Evolutionary conservation across 768 basidiomycete species (phyloP), one percentile per base, ranked within the genome.

Genomic region (Jaapia argillacea): DNA sequence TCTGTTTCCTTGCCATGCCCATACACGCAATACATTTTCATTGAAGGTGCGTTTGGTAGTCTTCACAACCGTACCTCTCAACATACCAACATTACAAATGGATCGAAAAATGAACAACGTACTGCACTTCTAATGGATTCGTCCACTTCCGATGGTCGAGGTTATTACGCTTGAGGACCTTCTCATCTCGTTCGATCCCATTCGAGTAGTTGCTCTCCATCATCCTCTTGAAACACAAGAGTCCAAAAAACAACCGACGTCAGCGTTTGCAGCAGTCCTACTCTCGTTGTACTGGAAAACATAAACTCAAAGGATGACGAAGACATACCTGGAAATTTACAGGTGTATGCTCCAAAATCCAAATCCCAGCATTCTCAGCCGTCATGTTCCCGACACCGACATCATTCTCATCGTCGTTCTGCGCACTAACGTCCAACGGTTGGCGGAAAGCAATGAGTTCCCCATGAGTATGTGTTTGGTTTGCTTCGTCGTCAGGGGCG

Each of bases 1-100:
- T 96, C 92, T 0, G 92, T 99, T 53, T 92, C 86, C 57, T 97
- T 97, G 16, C 94, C 94, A 51, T 89, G 83, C 0, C 94, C 94
- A 64, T 98, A 97, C 2, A 92, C 76, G 50, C 93, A 97, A 59
- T 81, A 86, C 23, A 94, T 81, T 56, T 83, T 88, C 81, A 96
- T 85, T 4, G 82, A 85, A 1, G 94, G 92, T 0, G 96, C 96
- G 38, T 79, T 62, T 1, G 94, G 94, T 14, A 99, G 67, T 50
- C 87, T 88, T 42, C 36, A 35, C 18, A n/a, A n/a, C n/a, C n/a
- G n/a, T n/a, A 5, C 21, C 16, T 22, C 20, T 0, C 3, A 36
- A 40, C 7, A 51, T 36, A 22, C n/a, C 26, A 44, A 16, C 22
- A 36, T 22, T 25, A 39, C 33, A 43, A 28, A 1, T 35, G 4